Conservation (phyloP, 495 filamentous ascomycete species). For the Aspergillus indologenus region DNA sequence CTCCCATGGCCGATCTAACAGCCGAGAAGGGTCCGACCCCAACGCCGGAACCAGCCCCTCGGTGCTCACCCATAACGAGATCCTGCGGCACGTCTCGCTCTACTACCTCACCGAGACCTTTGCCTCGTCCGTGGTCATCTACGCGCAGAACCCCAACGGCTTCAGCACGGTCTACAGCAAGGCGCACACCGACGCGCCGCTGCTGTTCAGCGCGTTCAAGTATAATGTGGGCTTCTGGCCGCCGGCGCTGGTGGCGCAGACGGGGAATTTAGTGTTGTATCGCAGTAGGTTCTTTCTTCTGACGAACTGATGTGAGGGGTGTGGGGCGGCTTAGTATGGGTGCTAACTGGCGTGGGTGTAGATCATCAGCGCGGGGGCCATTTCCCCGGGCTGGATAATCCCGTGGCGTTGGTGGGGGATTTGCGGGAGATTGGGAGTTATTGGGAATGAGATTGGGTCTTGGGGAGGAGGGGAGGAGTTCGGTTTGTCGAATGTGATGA, state of each 20-base stretch:
- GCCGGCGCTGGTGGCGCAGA: slow-evolving; percentile 9
- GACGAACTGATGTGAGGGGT: too few species aligned
- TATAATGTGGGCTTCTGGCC: slow-evolving; percentile 7
- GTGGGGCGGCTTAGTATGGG: too few species aligned
- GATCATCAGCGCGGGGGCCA: slow-evolving; percentile 24
- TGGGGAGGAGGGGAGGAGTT: too few species aligned
- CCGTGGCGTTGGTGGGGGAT: background rate
- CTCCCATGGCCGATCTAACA: too few species aligned
- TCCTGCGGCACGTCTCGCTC: slow-evolving; percentile 29
- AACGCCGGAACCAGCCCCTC: slow-evolving; percentile 20
- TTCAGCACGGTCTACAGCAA: background rate
- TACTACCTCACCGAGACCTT: slow-evolving; percentile 28
- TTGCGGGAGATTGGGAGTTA: background rate
- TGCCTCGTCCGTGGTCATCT: slow-evolving; percentile 13
- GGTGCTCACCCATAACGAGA: slow-evolving; percentile 2
- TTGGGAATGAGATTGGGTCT: background rate
- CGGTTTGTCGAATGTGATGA: too few species aligned
- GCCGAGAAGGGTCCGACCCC: slow-evolving; percentile 6
- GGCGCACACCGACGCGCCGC: background rate
- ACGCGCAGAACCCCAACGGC: slow-evolving; percentile 19
- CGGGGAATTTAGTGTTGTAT: slow-evolving; percentile 27
- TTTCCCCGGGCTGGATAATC: slow-evolving; percentile 26
- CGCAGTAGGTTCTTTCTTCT: slow-evolving; percentile 15
- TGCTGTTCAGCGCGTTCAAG: slow-evolving; percentile 14
- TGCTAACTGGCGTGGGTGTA: slow-evolving; percentile 1